These are phyloP conservation scores for Vitis hybrid DNA, from an alignment of 177 flowering plant species.

Conservation along the genomic window DNA sequence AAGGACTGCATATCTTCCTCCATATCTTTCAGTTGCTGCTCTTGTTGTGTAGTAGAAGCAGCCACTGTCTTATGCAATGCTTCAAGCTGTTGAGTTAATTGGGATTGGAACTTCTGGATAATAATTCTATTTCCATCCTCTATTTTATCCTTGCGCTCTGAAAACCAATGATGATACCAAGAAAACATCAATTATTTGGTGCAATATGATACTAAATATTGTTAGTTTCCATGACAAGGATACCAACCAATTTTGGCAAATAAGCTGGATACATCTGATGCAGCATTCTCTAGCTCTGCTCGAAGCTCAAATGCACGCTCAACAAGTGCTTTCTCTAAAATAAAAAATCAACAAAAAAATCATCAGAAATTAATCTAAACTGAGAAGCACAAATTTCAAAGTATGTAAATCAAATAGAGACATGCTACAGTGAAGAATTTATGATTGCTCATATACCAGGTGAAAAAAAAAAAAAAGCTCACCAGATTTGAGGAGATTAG, in stretches of 20 bases:
- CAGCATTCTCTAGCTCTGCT: conserved; percentile 84
- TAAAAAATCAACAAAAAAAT: conserved; percentile 3
- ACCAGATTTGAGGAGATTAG: conserved; percentile 91
- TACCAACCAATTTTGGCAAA: conserved; percentile 87
- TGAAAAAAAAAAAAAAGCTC: conserved; percentile 13
- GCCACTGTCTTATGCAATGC: conserved; percentile 85
- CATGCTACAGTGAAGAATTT: too few species aligned
- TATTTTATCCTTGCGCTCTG: conserved; percentile 93
- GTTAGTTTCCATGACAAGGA: neutral
- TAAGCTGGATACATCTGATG: conserved; percentile 90
- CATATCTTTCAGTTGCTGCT: conserved; percentile 83
- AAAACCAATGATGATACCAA: conserved; percentile 12
- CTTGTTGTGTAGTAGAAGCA: conserved; percentile 80
- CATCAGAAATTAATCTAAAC: neutral
- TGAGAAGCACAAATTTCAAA: neutral
- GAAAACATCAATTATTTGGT: neutral
- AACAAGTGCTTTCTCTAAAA: conserved; percentile 82
- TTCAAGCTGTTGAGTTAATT: conserved; percentile 84
- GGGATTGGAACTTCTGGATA: conserved; percentile 76
- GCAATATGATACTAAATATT: conserved; percentile 2
- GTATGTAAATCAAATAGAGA: neutral
- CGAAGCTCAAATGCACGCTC: conserved; percentile 91
- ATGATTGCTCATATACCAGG: neutral
- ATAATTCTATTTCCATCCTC: conserved; percentile 84
- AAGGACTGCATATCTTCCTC: conserved; percentile 97